These are phyloP conservation scores for Psidium guajava DNA, from an alignment of 345 rosid species.

Conservation along the genomic window DNA sequence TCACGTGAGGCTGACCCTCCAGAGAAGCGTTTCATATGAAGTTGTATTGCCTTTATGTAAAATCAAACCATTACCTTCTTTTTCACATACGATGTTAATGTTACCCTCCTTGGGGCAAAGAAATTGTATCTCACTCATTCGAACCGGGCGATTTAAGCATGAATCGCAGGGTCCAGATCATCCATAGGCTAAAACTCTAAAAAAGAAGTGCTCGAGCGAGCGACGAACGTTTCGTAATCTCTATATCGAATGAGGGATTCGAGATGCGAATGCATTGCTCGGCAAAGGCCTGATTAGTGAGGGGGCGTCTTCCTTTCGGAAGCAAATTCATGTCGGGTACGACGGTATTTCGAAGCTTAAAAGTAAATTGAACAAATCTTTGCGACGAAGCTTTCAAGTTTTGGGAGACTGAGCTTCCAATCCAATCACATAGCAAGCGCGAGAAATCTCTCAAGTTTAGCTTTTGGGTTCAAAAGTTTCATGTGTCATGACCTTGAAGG, in stretches of 20 bases:
- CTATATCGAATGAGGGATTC: background rate
- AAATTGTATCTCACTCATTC: background rate
- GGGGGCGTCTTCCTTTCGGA: background rate
- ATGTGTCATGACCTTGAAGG: background rate
- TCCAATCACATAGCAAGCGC: background rate
- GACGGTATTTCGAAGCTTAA: background rate
- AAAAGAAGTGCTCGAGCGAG: background rate
- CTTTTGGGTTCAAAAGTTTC: background rate
- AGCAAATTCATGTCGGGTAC: background rate
- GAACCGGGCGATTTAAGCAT: background rate
- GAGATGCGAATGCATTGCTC: background rate
- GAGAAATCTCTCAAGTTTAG: background rate
- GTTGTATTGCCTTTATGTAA: background rate
- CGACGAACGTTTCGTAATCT: background rate
- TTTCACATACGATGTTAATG: background rate
- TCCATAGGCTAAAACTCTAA: background rate
- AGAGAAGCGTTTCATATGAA: background rate
- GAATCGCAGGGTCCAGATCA: background rate
- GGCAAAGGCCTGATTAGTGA: background rate
- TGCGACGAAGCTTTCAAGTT: background rate
- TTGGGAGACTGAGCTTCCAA: background rate
- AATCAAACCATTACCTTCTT: background rate
- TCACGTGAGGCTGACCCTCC: background rate
- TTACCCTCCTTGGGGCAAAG: background rate
- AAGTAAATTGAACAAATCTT: background rate